Evolutionary conservation across 2,329 filamentous ascomycete genomes (phyloP).

Genomic region (Talaromyces islandicus): DNA sequence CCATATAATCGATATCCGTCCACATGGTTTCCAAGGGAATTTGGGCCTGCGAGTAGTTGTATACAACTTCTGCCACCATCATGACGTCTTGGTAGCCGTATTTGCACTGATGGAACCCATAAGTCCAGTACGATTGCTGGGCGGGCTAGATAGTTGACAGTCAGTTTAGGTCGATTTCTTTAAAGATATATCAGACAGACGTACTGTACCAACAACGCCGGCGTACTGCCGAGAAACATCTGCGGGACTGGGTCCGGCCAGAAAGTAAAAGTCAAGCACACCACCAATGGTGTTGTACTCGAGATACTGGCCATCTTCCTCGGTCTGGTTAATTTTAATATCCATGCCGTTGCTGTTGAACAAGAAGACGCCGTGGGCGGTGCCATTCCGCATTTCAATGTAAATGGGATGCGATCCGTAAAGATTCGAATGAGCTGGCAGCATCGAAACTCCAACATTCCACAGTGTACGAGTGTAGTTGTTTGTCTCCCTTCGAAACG

Average conservation of each 20-base stretch:
- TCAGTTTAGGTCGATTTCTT: background rate
- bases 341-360: constrained; percentile 74
- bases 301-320: constrained; percentile 56
- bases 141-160: constrained; percentile 49
- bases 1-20: constrained; percentile 42
- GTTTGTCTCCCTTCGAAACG: constrained; percentile 61
- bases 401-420: constrained; percentile 71
- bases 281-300: constrained; percentile 77
- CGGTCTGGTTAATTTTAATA: constrained; percentile 62
- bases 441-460: constrained; percentile 59
- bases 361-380: constrained; percentile 61
- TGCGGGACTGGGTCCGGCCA: constrained; percentile 54
- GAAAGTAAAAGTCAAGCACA: constrained; percentile 67
- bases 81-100: constrained; percentile 55
- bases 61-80: constrained; percentile 37
- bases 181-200: background rate
- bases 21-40: constrained; percentile 43
- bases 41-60: constrained; percentile 36
- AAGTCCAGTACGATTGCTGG: constrained; percentile 75
- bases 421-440: constrained; percentile 59
- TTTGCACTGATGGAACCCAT: constrained; percentile 61
- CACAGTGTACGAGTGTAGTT: constrained; percentile 67
- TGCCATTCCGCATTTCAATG: constrained; percentile 60
- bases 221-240: constrained; percentile 57
- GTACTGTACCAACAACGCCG: constrained; percentile 42